A percentile compares a stretch with the other conserved stretches of the same genome.
These are phyloP conservation scores for Stemphylium vesicarium DNA, from an alignment of 2,329 filamentous ascomycete species.

Conservation along the genomic window DNA sequence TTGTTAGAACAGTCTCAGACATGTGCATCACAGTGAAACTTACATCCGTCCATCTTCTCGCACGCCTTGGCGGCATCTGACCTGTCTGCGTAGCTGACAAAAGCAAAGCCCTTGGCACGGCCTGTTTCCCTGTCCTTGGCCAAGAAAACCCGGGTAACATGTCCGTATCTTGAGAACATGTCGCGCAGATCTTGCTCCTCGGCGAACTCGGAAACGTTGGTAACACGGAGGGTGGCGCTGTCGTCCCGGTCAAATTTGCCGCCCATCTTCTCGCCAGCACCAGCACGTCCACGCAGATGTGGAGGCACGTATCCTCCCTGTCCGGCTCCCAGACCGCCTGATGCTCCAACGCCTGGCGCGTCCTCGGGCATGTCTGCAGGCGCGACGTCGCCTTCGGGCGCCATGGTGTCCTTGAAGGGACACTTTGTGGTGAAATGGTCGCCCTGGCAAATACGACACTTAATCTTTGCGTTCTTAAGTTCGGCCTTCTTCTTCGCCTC, in stretches of 20 bases:
- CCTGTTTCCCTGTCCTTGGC: constrained; percentile 98
- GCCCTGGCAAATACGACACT: constrained; percentile 97
- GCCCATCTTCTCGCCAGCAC: constrained; percentile 80
- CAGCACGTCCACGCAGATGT: constrained; percentile 81
- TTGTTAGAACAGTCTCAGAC: constrained; percentile 23
- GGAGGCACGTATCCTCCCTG: constrained; percentile 93
- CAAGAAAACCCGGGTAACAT: constrained; percentile 95
- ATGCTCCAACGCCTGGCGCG: constrained; percentile 48
- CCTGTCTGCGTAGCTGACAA: constrained; percentile 95
- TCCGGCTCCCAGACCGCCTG: constrained; percentile 66
- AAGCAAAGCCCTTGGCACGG: constrained; percentile 96
- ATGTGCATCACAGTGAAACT: constrained; percentile 38
- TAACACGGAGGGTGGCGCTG: constrained; percentile 93
- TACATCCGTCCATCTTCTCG: constrained; percentile 96
- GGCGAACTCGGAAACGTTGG: constrained; percentile 97
- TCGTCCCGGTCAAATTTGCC: constrained; percentile 98
- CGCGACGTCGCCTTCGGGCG: constrained; percentile 67
- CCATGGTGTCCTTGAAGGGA: constrained; percentile 99
- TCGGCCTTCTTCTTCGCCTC: constrained; percentile 71
- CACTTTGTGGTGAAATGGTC: constrained; percentile 99
- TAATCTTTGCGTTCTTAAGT: constrained; percentile 99
- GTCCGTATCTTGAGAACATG: constrained; percentile 97
- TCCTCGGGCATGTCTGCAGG: constrained; percentile 57
- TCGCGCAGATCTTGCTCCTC: constrained; percentile 95
- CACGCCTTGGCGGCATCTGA: constrained; percentile 89